Evolutionary conservation across 2,329 filamentous ascomycete genomes (phyloP), one percentile per base, ranked within the genome.

Genomic region (Neofusicoccum umdonicola): DNA sequence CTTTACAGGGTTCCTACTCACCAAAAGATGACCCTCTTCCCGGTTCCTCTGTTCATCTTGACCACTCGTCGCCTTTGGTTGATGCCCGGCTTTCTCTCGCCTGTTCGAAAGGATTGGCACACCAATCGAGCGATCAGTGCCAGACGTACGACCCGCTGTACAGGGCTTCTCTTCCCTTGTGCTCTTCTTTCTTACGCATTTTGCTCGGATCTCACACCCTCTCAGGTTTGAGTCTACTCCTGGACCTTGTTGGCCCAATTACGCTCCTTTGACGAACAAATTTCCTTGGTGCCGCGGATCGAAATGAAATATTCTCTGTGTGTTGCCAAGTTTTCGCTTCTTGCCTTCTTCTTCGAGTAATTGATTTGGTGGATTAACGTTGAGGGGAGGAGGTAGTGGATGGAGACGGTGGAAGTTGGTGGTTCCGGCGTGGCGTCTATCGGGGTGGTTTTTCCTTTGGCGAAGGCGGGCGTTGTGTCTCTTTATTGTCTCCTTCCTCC

Each of bases 211-310:
- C 50, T 37, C 13, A 12, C 5, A 13, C 22, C 35, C 34, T 17
- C 13, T 9, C 34, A 7, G 17, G 34, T 13, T 34, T 12, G 27
- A 31, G 27, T 31, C 27, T 31, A 31, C 27, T 31, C 27, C 27
- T 31, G 27, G 27, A 13, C 27, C 22, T 31, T 11, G 2, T 15
- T 12, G 27, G 31, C 34, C 34, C 31, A 7, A 13, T 9, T 13
- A 47, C 56, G 17, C 42, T 60, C 42, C 27, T 60, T 60, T 22
- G 44, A 60, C 19, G 42, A 17, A 44, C 42, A 35, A 47, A 37
- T 60, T 39, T 47, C 56, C 56, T 42, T 39, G 48, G 27, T 50
- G 50, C 61, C 41, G 41, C 61, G 41, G 50, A 52, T 47, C 9
- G 35, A 39, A 52, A 47, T 9, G 19, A 15, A 17, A 11, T 39